phyloP scores from a whole-genome alignment of 306 rosid species.

The Ormosia emarginata region DNA sequence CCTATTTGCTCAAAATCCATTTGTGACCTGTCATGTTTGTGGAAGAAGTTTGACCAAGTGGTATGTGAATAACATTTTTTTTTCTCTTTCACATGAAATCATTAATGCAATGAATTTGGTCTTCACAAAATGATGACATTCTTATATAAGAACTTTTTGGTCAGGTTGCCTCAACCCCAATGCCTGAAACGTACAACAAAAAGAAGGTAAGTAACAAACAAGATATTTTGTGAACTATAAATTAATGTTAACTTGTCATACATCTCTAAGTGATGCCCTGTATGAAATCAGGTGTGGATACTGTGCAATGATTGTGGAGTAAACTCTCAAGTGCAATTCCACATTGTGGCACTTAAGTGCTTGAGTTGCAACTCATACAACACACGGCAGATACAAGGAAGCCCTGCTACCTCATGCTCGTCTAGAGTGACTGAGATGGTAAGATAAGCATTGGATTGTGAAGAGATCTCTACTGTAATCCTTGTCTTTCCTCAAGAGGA shows the following conservation, averaged over 20 bases:
- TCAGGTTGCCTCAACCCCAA: slow-evolving; percentile 67
- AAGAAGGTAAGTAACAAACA: slow-evolving; percentile 45
- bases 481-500: neutral
- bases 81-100: neutral
- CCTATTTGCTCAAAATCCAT: slow-evolving; percentile 79
- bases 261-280: neutral
- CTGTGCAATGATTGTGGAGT: slow-evolving; percentile 74
- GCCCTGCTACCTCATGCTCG: slow-evolving; percentile 33
- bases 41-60: slow-evolving; percentile 66
- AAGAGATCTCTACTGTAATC: neutral
- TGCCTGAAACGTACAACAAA: slow-evolving; percentile 49
- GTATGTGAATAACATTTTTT: slow-evolving; percentile 24
- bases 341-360: slow-evolving; percentile 62
- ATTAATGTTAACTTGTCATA: neutral
- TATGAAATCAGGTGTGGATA: slow-evolving; percentile 57
- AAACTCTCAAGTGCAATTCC: slow-evolving; percentile 54
- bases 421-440: slow-evolving; percentile 39
- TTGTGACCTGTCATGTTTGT: slow-evolving; percentile 55
- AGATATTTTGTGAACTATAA: neutral
- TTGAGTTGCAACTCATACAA: slow-evolving; percentile 62
- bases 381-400: slow-evolving; percentile 54
- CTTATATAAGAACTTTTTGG: neutral
- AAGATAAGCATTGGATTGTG: slow-evolving; percentile 5
- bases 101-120: neutral
- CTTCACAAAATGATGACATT: slow-evolving; percentile 25